Conservation (phyloP, 2,329 filamentous ascomycete species). For the Fusarium stilboides region DNA sequence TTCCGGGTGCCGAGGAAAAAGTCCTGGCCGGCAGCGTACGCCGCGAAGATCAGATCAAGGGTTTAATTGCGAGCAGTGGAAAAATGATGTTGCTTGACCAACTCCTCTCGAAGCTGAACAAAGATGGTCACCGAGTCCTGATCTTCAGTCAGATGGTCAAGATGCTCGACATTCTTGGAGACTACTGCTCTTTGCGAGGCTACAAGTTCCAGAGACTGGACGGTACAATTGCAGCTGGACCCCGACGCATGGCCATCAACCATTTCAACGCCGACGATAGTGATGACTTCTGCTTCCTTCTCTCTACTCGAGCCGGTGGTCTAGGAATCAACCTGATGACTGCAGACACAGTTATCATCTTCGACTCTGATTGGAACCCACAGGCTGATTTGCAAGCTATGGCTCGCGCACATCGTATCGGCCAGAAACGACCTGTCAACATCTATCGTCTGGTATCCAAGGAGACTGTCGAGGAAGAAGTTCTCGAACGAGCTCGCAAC, state of each 20-base stretch:
- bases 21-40: conserved; percentile 85
- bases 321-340: conserved; percentile 99
- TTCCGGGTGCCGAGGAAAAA: conserved; percentile 91
- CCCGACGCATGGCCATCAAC: conserved; percentile 94
- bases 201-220: conserved; percentile 96
- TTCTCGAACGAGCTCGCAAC: conserved; percentile 94
- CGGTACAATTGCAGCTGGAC: conserved; percentile 90
- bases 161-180: conserved; percentile 95
- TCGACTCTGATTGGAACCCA: conserved; percentile 99
- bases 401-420: conserved; percentile 97
- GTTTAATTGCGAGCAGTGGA: conserved; percentile 94
- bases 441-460: conserved; percentile 98
- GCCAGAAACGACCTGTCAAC: conserved; percentile 94
- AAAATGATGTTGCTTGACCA: conserved; percentile 99
- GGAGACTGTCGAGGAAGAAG: conserved; percentile 98
- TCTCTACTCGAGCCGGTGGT: conserved; percentile 95
- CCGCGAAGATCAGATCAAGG: conserved; percentile 91
- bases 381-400: conserved; percentile 98
- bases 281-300: conserved; percentile 94
- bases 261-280: conserved; percentile 98
- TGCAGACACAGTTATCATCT: conserved; percentile 96
- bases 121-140: conserved; percentile 93
- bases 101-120: conserved; percentile 92
- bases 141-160: conserved; percentile 99
- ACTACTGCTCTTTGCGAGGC: conserved; percentile 93